Conservation (phyloP, 176 grass and related monocot genomes). For the Chloris gayana region DNA sequence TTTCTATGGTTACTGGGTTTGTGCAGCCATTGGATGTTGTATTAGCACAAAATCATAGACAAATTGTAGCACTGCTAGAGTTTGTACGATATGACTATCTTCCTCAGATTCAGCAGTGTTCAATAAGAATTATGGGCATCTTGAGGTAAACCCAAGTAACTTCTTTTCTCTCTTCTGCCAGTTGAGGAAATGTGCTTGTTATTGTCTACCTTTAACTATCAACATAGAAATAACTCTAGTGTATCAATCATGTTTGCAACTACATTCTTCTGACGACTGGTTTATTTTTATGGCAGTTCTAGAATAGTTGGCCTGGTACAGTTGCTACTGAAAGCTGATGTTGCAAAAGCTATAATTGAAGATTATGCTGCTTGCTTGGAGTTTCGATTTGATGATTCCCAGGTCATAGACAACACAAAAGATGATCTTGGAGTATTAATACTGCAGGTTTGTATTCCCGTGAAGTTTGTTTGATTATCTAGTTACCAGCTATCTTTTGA, state of each 20-base stretch:
- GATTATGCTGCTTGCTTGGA: constrained; percentile 97
- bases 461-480: constrained; percentile 14
- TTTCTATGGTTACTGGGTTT: constrained; percentile 20
- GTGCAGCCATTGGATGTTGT: constrained; percentile 86
- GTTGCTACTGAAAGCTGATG: constrained; percentile 76
- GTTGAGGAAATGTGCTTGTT: background rate
- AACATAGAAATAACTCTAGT: background rate
- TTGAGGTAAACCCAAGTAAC: constrained; percentile 69
- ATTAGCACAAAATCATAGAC: constrained; percentile 78
- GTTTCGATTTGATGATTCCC: constrained; percentile 89
- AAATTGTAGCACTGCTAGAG: constrained; percentile 81
- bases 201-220: background rate
- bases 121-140: constrained; percentile 87
- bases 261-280: constrained; percentile 18
- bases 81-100: constrained; percentile 94
- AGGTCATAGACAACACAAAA: constrained; percentile 78
- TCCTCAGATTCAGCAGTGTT: constrained; percentile 87
- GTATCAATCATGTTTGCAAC: background rate
- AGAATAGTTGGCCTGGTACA: constrained; percentile 85
- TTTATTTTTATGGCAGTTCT: constrained; percentile 63
- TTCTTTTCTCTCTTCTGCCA: background rate
- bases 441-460: constrained; percentile 72
- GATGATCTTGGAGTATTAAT: constrained; percentile 85
- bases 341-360: constrained; percentile 77
- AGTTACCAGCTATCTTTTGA: constrained; percentile 25